Evolutionary conservation across 225 moss, liverwort and hornwort species (phyloP).

Genomic region (Sphagnum contortum): DNA sequence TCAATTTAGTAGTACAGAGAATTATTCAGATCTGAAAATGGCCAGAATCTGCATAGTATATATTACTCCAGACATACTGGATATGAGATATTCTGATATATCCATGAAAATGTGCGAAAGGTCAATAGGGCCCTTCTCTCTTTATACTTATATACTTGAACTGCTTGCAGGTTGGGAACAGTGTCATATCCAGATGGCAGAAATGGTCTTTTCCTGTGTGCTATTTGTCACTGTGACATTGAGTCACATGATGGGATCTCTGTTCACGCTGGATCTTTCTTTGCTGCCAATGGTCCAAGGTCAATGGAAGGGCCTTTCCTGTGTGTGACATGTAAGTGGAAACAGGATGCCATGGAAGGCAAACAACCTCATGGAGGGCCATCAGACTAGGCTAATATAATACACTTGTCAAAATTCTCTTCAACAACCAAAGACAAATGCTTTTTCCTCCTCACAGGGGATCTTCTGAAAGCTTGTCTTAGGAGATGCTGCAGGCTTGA

Average conservation of each 20-base stretch:
- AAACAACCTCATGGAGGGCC: slow-evolving; percentile 28
- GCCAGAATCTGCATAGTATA: too few relatives aligned
- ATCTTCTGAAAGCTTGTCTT: too few relatives aligned
- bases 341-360: slow-evolving; percentile 63
- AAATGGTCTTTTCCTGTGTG: slow-evolving; percentile 10
- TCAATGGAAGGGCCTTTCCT: slow-evolving; percentile 50
- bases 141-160: background rate
- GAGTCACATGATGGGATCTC: slow-evolving; percentile 9
- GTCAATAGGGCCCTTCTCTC: too few relatives aligned
- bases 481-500: too few relatives aligned
- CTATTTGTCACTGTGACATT: slow-evolving; percentile 23
- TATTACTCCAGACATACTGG: too few relatives aligned
- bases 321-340: slow-evolving; percentile 50
- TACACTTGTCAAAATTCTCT: too few relatives aligned
- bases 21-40: too few relatives aligned
- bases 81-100: too few relatives aligned
- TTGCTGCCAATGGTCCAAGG: slow-evolving; percentile 28
- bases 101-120: too few relatives aligned
- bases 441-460: too few relatives aligned
- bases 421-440: too few relatives aligned
- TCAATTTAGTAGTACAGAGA: too few relatives aligned
- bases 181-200: slow-evolving; percentile 6
- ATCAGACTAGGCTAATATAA: slow-evolving; percentile 8
- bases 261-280: slow-evolving; percentile 38
- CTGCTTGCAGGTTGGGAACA: slow-evolving; percentile 37